phyloP scores from a whole-genome alignment of 1,139 yeast species.

The Kluyveromyces sp. region DNA sequence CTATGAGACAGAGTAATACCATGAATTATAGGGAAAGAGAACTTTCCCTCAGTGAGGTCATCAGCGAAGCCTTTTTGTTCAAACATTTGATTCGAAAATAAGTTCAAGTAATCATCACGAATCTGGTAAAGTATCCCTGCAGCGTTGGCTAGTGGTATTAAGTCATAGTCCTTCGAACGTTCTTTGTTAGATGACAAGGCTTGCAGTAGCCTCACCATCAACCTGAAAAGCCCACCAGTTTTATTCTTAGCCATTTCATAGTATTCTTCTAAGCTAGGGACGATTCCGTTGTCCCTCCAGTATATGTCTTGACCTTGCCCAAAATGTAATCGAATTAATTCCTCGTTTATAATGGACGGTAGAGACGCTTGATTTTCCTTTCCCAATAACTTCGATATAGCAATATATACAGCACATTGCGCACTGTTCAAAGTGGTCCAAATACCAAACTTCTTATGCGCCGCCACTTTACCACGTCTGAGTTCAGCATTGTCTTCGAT shows the following conservation, averaged over 20 bases:
- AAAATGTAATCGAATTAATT: slow-evolving; percentile 68
- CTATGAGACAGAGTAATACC: slow-evolving; percentile 37
- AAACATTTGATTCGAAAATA: slow-evolving; percentile 45
- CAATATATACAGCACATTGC: slow-evolving; percentile 71
- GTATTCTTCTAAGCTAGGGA: slow-evolving; percentile 68
- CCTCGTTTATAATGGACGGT: slow-evolving; percentile 47
- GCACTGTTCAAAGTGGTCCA: slow-evolving; percentile 80
- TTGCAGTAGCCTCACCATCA: slow-evolving; percentile 61
- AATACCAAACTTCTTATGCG: slow-evolving; percentile 67
- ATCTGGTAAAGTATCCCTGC: slow-evolving; percentile 78
- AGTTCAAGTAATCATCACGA: slow-evolving; percentile 70
- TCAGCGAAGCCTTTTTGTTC: slow-evolving; percentile 78
- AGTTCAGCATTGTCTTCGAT: slow-evolving; percentile 69
- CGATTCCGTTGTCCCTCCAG: slow-evolving; percentile 65
- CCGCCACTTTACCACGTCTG: slow-evolving; percentile 71
- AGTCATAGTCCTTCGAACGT: slow-evolving; percentile 11
- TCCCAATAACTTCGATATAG: slow-evolving; percentile 35
- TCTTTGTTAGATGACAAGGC: slow-evolving; percentile 15
- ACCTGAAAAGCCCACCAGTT: slow-evolving; percentile 80
- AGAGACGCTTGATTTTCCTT: slow-evolving; percentile 19
- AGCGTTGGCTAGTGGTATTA: slow-evolving; percentile 63
- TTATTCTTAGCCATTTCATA: slow-evolving; percentile 76
- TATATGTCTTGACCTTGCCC: slow-evolving; percentile 87
- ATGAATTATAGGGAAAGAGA: slow-evolving; percentile 77
- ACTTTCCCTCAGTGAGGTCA: slow-evolving; percentile 83